Conservation (phyloP, 495 filamentous ascomycete genomes). For the Bombardia bombarda region DNA sequence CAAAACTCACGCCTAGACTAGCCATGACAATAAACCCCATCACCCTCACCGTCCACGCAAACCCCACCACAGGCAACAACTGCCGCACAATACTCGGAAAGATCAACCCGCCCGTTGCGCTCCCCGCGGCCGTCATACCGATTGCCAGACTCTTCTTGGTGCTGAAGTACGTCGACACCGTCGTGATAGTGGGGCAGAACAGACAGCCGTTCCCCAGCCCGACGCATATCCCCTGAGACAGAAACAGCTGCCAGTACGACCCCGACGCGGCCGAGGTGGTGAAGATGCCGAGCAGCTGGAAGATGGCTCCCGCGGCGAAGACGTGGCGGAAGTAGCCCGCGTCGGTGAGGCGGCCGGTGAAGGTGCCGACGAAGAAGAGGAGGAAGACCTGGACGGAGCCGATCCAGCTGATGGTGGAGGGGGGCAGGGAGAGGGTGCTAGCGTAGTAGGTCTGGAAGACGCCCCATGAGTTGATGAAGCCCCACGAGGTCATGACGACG, state of each 20-base stretch:
- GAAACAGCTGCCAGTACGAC: constrained; percentile 56
- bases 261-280: constrained; percentile 54
- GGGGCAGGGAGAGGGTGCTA: constrained; percentile 35
- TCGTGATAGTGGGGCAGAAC: constrained; percentile 61
- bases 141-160: constrained; percentile 60
- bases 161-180: constrained; percentile 71
- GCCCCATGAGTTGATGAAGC: constrained; percentile 61
- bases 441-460: constrained; percentile 77
- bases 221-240: constrained; percentile 74
- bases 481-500: constrained; percentile 41
- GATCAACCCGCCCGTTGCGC: constrained; percentile 66
- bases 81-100: constrained; percentile 66
- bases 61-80: constrained; percentile 61
- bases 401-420: constrained; percentile 70
- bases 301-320: constrained; percentile 23
- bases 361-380: constrained; percentile 62
- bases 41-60: constrained; percentile 61
- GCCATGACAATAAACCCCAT: constrained; percentile 3
- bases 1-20: background rate
- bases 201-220: constrained; percentile 67
- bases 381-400: constrained; percentile 67
- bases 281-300: constrained; percentile 65
- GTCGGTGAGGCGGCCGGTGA: constrained; percentile 60
- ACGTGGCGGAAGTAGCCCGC: constrained; percentile 49
- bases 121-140: constrained; percentile 58